Evolutionary conservation across 179 eudicot species (phyloP).

Genomic region (Amaranthus tricolor): DNA sequence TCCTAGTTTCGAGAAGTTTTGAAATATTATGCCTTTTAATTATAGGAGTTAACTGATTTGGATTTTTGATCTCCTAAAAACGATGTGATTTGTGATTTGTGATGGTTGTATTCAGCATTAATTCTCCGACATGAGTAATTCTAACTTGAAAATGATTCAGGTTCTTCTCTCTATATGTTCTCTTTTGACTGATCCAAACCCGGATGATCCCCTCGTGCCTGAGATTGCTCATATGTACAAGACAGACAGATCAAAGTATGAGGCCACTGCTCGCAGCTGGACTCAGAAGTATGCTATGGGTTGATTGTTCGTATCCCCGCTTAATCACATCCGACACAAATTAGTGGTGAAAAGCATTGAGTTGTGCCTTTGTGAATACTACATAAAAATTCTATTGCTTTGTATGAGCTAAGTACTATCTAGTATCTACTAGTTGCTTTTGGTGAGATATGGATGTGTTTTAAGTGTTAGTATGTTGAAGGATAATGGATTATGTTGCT

Average conservation of each 20-base stretch:
- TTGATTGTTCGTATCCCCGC: conserved; percentile 15
- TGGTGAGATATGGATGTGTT: conserved; percentile 19
- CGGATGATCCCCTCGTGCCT: conserved; percentile 39
- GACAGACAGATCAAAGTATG: conserved; percentile 37
- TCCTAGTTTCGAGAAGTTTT: too few species aligned
- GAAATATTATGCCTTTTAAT: too few species aligned
- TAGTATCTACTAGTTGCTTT: conserved; percentile 13
- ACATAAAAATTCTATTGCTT: conserved; percentile 12
- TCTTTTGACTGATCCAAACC: conserved; percentile 35
- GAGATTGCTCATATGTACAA: conserved; percentile 44
- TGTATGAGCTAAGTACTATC: conserved; percentile 6
- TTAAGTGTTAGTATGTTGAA: neutral
- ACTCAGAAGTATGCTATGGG: conserved; percentile 45
- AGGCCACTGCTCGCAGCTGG: conserved; percentile 37
- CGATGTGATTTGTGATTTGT: too few species aligned
- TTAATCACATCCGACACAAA: conserved; percentile 8
- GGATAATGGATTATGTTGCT: neutral
- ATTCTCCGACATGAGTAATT: neutral
- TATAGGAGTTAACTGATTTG: too few species aligned
- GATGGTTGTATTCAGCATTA: too few species aligned
- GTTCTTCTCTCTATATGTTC: conserved; percentile 41
- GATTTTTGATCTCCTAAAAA: too few species aligned
- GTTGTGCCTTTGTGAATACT: conserved; percentile 32
- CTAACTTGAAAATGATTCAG: conserved; percentile 17
- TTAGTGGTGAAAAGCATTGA: conserved; percentile 17